Evolutionary conservation across 2,329 filamentous ascomycete species (phyloP).

Genomic region (Aspergillus terreus): DNA sequence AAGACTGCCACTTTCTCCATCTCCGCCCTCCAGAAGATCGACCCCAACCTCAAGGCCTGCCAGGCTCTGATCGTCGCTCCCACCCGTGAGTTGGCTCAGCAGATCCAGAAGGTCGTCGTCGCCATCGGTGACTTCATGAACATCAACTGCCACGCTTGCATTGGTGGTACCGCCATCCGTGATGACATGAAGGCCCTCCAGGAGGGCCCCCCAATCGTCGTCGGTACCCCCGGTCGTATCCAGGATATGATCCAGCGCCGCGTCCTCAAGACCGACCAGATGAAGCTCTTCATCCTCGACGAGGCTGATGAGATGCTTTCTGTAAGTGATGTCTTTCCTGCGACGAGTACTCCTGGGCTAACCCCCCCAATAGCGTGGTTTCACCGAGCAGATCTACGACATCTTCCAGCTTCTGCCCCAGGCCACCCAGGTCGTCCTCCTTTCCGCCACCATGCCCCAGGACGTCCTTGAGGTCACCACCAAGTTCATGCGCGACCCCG

Average conservation of each 20-base stretch:
- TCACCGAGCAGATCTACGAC: conserved; percentile 99
- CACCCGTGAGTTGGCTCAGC: conserved; percentile 96
- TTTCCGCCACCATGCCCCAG: conserved; percentile 98
- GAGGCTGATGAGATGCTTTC: conserved; percentile 97
- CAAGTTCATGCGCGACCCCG: conserved; percentile 99
- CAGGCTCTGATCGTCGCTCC: conserved; percentile 97
- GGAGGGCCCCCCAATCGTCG: conserved; percentile 94
- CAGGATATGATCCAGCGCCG: conserved; percentile 99
- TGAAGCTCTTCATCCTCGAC: conserved; percentile 99
- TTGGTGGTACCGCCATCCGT: conserved; percentile 95
- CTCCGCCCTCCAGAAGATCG: conserved; percentile 97
- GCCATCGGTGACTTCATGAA: conserved; percentile 99
- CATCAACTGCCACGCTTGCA: conserved; percentile 98
- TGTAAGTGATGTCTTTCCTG: conserved; percentile 18
- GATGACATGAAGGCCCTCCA: conserved; percentile 98
- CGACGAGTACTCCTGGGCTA: not conserved
- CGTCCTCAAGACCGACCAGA: conserved; percentile 91
- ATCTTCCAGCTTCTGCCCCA: conserved; percentile 99
- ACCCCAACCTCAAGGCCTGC: conserved; percentile 89
- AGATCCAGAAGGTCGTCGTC: conserved; percentile 99
- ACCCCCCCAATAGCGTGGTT: conserved; percentile 66
- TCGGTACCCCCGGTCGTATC: conserved; percentile 97
- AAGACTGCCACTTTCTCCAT: conserved; percentile 99
- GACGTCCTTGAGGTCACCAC: conserved; percentile 99
- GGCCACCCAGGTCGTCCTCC: conserved; percentile 95